Conservation (phyloP, 2,329 filamentous ascomycete genomes). For the Alternaria solani region DNA sequence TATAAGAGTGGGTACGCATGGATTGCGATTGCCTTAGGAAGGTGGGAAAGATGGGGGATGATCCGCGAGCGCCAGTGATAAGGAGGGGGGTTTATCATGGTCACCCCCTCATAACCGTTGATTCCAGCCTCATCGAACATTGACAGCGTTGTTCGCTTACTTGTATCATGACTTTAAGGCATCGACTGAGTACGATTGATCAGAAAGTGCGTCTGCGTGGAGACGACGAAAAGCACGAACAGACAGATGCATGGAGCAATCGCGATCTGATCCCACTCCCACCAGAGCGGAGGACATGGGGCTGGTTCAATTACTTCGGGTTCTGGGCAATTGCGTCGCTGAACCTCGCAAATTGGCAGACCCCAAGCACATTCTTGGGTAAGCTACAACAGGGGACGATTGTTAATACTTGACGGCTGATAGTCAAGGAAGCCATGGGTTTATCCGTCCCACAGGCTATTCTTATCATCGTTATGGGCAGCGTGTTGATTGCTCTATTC, state of each 20-base stretch:
- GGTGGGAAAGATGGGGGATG: neutral
- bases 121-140: neutral
- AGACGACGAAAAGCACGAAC: constrained; percentile 54
- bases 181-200: constrained; percentile 34
- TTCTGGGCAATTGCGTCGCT: constrained; percentile 52
- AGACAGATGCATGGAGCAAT: constrained; percentile 56
- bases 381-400: neutral
- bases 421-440: constrained; percentile 49
- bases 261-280: constrained; percentile 51
- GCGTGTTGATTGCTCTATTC: constrained; percentile 55
- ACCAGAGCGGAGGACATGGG: constrained; percentile 51
- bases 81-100: neutral
- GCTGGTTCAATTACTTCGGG: constrained; percentile 56
- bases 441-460: constrained; percentile 60
- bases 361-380: constrained; percentile 58
- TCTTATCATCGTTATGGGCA: constrained; percentile 57
- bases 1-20: neutral
- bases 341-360: constrained; percentile 59
- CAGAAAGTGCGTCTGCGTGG: constrained; percentile 50
- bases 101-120: neutral
- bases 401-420: constrained; percentile 5
- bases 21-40: neutral
- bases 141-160: neutral
- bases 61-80: neutral
- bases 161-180: constrained; percentile 15